phyloP scores from a whole-genome alignment of 2,329 filamentous ascomycete species.

The Aphanocladium album region DNA sequence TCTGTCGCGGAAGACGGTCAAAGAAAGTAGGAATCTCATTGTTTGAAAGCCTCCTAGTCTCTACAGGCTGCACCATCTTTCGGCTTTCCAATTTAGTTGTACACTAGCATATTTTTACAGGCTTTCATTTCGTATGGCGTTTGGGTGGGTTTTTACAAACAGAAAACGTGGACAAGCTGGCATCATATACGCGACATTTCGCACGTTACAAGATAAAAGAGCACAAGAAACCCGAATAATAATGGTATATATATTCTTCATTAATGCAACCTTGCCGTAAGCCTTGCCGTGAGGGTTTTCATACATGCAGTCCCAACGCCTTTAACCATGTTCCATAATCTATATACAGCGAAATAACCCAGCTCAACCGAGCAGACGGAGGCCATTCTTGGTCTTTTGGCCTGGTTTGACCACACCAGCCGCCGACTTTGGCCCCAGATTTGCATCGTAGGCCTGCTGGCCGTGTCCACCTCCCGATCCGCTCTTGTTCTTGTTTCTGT shows the following conservation, averaged over 20 bases:
- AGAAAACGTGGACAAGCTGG: background rate
- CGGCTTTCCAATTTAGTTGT: background rate
- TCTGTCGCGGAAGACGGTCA: background rate
- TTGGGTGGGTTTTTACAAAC: background rate
- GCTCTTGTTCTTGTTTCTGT: conserved; percentile 32
- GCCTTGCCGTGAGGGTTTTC: background rate
- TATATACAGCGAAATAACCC: background rate
- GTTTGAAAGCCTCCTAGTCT: too few relatives aligned
- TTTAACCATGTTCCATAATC: background rate
- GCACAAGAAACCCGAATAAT: conserved; percentile 13
- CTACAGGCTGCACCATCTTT: background rate
- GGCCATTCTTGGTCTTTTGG: conserved; percentile 62
- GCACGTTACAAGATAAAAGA: conserved; percentile 4
- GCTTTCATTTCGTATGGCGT: background rate
- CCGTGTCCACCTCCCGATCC: conserved; percentile 22
- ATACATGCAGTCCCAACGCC: conserved; percentile 3
- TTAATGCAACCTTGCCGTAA: background rate
- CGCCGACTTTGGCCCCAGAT: conserved; percentile 43
- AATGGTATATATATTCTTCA: conserved; percentile 9
- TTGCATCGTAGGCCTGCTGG: conserved; percentile 40
- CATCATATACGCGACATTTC: background rate
- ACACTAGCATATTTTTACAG: conserved; percentile 8
- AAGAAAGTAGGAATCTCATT: conserved; percentile 1
- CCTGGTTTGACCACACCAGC: conserved; percentile 57
- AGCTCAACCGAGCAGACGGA: conserved; percentile 54